Base-by-base conservation (phyloP, 345 rosid genomes). In the Raphanus raphanistrum region DNA sequence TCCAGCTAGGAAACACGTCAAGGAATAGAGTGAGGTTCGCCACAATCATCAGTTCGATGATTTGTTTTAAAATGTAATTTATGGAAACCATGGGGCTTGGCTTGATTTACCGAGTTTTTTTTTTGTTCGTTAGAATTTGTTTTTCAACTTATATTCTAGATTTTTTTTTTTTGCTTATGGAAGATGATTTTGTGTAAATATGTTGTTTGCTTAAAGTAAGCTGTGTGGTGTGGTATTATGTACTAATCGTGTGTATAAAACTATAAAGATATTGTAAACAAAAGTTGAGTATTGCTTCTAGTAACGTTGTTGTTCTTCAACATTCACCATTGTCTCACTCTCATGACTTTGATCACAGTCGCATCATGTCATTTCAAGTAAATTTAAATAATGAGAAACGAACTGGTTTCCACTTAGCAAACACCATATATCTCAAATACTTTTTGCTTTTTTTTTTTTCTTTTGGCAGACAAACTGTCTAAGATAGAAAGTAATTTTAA, bases 1-100 rank as follows among this genome's bases (percentile, higher is more conserved):
- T 36, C 5, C 81, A 72, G 81, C 77, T 31, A 72, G 55, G 60
- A 78, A 78, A 15, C 26, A 33, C 67, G 63, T 57, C 73, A 35
- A 59, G 63, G 77, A 66, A 72, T 72, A 78, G 43, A 65, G 81
- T 12, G 68, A 58, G 55, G 63, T 66, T 57, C 16, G 15, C 33
- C 15, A 45, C 27, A 32, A 66, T 66, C 45, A 78, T 72, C 73
- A 21, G 21, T 28, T 26, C 26, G 27, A 52, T 66, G 73, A 26
- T 32, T 43, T 72, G 77, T 59, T 72, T 64, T 72, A 38, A 4
- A 58, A 32, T 72, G 77, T 78, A 72, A 72, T 59, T 43, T 66
- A 31, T 66, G 77, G 15, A 72, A 32, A 32, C 16, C 61, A 59
- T 58, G 55, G 63, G 55, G 54, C 28, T 78, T 78, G 63, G 69